Evolutionary conservation across 2,329 filamentous ascomycete genomes (phyloP), one percentile per base, ranked within the genome.

Genomic region (Chaetomium sp.): DNA sequence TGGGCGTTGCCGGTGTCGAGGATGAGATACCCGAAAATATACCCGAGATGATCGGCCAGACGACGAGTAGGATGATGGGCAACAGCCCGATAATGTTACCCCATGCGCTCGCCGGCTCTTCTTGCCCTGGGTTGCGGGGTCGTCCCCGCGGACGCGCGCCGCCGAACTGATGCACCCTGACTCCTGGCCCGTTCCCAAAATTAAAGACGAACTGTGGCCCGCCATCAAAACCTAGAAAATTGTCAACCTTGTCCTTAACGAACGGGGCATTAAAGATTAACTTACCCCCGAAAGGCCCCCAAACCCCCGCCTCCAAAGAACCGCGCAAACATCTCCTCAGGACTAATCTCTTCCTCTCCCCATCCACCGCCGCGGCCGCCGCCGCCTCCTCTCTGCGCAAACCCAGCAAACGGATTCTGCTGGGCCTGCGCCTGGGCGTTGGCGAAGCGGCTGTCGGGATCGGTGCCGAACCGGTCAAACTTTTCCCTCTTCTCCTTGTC

Each of bases 141-240:
- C 95, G 85, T 78, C 90, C 83, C 71, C 92, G 86, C 27, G 93
- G 92, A 62, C 85, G 83, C 6, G 81, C 84, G 61, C 95, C 94
- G 71, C 93, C 94, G 76, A 99, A 98, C 75, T 97, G 94, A 77
- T 98, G 95, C 67, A 99, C 92, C 66, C 94, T 87, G 72, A 99
- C 88, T 23, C 93, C 94, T 3, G 94, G 93, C 8, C 93, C 92
- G 70, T 92, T 92, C 70, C 92, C 92, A 77, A 97, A 87, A 79
- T 97, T 97, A 79, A 98, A 98, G 62, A 97, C 91, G 76, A 97
- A 97, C 71, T 92, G 90, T 29, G 92, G 92, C 19, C 92, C 92
- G 67, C 84, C 85, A 73, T 92, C 90, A 77, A 93, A 92, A 50
- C 79, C 83, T 84, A 69, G n/a, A 29, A 42, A 49, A 60, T 55